Evolutionary conservation across 192 early-diverging fungal genomes (phyloP).

Genomic region (Podila minutissima): DNA sequence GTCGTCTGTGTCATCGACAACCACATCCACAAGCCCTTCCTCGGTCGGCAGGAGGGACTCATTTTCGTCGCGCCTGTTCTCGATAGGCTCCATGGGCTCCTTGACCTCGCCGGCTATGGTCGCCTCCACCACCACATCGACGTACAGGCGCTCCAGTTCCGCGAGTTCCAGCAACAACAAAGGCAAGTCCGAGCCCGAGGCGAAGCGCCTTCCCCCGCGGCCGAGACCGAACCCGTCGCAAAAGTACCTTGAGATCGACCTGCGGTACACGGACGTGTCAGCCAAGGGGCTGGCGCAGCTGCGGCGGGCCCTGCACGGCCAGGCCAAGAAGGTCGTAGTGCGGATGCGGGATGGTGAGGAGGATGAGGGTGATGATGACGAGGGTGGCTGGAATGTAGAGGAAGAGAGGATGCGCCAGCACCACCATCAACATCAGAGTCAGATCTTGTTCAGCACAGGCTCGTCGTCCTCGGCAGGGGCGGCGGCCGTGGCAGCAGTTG

Average conservation of each 20-base stretch:
- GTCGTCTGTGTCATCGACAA: not conserved
- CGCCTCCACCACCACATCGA: too few species aligned
- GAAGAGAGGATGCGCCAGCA: not conserved
- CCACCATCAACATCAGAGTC: not conserved
- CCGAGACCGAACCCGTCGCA: conserved; percentile 4
- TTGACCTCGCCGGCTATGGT: too few species aligned
- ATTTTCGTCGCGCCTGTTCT: not conserved
- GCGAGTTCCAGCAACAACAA: too few species aligned
- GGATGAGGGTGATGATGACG: not conserved
- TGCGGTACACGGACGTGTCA: conserved; percentile 44
- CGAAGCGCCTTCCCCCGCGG: not conserved
- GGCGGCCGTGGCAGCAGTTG: too few species aligned
- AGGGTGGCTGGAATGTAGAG: not conserved
- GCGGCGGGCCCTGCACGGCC: not conserved
- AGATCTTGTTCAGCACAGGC: too few species aligned
- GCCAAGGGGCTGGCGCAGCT: conserved; percentile 16
- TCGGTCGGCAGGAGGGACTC: conserved; percentile 4
- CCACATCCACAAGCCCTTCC: not conserved
- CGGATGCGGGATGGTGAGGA: conserved; percentile 26
- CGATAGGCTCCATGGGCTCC: not conserved
- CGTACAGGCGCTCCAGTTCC: too few species aligned
- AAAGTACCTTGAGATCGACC: conserved; percentile 46
- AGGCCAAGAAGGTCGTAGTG: conserved; percentile 34
- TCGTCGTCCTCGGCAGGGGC: too few species aligned
- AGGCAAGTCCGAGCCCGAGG: not conserved